phyloP scores from a whole-genome alignment of 768 basidiomycete genomes.

The Hygrophorus russula region DNA sequence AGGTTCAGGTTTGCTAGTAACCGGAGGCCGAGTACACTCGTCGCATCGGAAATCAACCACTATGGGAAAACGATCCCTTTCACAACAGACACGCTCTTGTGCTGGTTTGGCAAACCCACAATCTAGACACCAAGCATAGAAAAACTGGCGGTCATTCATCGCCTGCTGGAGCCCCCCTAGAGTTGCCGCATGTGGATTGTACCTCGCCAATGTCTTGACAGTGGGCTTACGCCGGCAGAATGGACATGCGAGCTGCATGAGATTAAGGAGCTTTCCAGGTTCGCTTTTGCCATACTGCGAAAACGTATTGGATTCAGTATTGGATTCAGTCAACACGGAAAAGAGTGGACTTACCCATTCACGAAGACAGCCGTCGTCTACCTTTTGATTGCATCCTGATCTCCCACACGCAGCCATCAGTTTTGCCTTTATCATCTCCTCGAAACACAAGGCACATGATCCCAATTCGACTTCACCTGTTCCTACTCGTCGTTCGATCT shows the following conservation, averaged over 20 bases:
- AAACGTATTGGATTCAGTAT: neutral
- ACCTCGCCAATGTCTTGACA: slow-evolving; percentile 12
- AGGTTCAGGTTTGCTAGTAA: neutral
- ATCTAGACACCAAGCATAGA: slow-evolving; percentile 18
- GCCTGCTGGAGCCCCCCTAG: slow-evolving; percentile 15
- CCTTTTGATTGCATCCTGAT: slow-evolving; percentile 14
- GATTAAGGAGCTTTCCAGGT: slow-evolving; percentile 16
- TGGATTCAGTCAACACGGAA: neutral
- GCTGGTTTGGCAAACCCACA: slow-evolving; percentile 15
- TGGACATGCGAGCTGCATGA: slow-evolving; percentile 17
- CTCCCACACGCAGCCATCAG: slow-evolving; percentile 17
- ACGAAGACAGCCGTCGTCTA: slow-evolving; percentile 14
- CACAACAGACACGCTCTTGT: slow-evolving; percentile 13
- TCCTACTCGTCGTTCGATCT: slow-evolving; percentile 13
- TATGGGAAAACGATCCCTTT: slow-evolving; percentile 9
- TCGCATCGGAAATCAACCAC: slow-evolving; percentile 11
- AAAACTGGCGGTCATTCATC: slow-evolving; percentile 15
- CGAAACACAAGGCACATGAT: slow-evolving; percentile 18
- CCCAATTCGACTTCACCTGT: slow-evolving; percentile 13
- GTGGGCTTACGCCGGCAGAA: slow-evolving; percentile 18
- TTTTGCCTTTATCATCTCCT: slow-evolving; percentile 12
- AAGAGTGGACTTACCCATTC: slow-evolving; percentile 12
- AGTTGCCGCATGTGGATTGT: slow-evolving; percentile 11
- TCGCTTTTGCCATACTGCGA: slow-evolving; percentile 15
- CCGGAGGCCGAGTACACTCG: slow-evolving; percentile 7